These are phyloP conservation scores for Quercus engelmannii DNA, from an alignment of 306 rosid genomes.

Conservation along the genomic window DNA sequence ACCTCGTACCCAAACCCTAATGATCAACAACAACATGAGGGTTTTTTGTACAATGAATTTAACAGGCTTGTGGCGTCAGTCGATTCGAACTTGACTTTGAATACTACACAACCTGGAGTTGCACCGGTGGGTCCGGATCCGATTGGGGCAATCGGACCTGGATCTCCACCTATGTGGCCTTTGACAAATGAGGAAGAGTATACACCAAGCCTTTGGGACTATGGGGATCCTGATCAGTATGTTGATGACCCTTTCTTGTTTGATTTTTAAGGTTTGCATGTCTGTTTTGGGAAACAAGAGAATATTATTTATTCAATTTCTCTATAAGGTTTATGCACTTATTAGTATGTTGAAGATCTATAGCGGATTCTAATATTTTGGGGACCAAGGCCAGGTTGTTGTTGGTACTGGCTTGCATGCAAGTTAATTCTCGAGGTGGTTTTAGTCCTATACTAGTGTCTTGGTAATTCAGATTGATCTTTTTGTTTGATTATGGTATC, in stretches of 20 bases:
- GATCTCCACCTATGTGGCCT: slow-evolving; percentile 66
- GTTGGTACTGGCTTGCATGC: slow-evolving; percentile 18
- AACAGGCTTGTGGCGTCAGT: slow-evolving; percentile 29
- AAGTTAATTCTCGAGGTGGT: background rate
- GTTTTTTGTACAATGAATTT: slow-evolving; percentile 18
- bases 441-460: background rate
- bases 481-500: background rate
- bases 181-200: slow-evolving; percentile 49
- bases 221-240: slow-evolving; percentile 68
- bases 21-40: slow-evolving; percentile 7
- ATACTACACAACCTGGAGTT: slow-evolving; percentile 21
- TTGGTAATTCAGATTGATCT: background rate
- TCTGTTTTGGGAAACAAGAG: background rate
- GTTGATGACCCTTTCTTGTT: slow-evolving; percentile 56
- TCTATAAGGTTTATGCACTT: background rate
- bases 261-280: slow-evolving; percentile 39
- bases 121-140: slow-evolving; percentile 45
- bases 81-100: slow-evolving; percentile 26
- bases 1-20: slow-evolving; percentile 28
- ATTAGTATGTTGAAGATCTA: too few relatives aligned
- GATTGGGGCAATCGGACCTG: slow-evolving; percentile 29
- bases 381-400: too few relatives aligned
- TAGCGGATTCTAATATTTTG: too few relatives aligned
- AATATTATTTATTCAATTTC: background rate
- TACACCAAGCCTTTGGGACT: slow-evolving; percentile 65